A percentile compares a stretch with the other conserved stretches of the same genome.
Conservation (phyloP, 2,329 filamentous ascomycete genomes). For the Aspergillus japonicus region DNA sequence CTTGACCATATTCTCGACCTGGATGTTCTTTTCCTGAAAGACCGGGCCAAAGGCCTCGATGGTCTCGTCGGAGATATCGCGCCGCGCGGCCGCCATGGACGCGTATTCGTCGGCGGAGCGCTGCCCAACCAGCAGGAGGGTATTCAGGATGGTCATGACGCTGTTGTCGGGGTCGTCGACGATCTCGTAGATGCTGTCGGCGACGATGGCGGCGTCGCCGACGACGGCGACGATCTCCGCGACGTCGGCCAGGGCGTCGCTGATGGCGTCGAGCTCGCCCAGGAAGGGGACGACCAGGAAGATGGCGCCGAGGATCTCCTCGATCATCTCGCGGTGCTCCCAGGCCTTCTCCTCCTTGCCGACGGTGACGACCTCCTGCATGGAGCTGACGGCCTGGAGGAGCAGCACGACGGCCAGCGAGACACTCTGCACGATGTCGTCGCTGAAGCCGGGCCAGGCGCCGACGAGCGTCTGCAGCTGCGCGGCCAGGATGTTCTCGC, state of each 20-base stretch:
- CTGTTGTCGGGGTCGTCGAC: constrained; percentile 12
- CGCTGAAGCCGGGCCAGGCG: constrained; percentile 2
- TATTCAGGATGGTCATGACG: constrained; percentile 2
- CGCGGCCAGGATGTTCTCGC: neutral
- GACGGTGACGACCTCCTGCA: constrained; percentile 14
- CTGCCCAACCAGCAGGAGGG: neutral
- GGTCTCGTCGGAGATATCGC: constrained; percentile 2
- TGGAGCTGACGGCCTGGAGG: constrained; percentile 8
- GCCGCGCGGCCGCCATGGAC: constrained; percentile 2
- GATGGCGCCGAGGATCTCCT: constrained; percentile 14
- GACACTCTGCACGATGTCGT: constrained; percentile 4
- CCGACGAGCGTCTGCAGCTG: constrained; percentile 1
- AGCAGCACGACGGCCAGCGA: constrained; percentile 11
- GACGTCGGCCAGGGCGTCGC: constrained; percentile 7
- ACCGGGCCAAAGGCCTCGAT: constrained; percentile 5
- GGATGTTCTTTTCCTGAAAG: constrained; percentile 6
- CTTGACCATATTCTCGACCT: constrained; percentile 29
- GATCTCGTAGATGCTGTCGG: constrained; percentile 13
- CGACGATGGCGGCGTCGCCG: no score
- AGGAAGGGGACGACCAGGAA: constrained; percentile 15
- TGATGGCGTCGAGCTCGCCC: constrained; percentile 3
- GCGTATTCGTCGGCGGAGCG: neutral
- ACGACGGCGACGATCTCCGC: no score
- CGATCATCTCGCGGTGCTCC: constrained; percentile 13
- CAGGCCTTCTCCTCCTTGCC: constrained; percentile 10